phyloP scores from a whole-genome alignment of 2,329 filamentous ascomycete species.

The Aspergillus texensis region DNA sequence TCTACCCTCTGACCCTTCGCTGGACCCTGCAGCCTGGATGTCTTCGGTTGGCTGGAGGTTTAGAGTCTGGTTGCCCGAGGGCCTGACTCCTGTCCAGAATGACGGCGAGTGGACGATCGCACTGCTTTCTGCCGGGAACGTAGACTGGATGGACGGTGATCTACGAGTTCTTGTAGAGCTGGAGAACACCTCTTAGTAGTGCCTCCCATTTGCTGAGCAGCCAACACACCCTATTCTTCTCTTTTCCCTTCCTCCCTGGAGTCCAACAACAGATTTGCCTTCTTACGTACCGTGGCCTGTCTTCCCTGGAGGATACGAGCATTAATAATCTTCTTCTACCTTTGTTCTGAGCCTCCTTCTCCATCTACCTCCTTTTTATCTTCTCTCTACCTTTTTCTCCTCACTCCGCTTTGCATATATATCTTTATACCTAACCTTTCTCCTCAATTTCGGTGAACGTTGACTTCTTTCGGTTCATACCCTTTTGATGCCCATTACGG shows the following conservation, averaged over 20 bases:
- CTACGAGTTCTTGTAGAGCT: constrained; percentile 47
- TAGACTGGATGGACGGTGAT: constrained; percentile 52
- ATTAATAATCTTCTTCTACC: not conserved
- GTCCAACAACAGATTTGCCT: not conserved
- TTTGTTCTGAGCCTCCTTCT: not conserved
- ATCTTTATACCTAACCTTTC: not conserved
- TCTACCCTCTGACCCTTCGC: constrained; percentile 23
- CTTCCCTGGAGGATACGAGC: not conserved
- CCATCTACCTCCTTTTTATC: not conserved
- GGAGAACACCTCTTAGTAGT: constrained; percentile 16
- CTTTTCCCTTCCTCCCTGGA: not conserved
- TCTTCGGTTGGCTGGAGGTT: constrained; percentile 34
- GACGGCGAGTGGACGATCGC: constrained; percentile 50
- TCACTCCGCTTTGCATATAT: not conserved
- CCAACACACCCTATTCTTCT: constrained; percentile 5
- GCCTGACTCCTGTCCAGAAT: constrained; percentile 40
- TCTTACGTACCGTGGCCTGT: not conserved
- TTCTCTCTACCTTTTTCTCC: not conserved
- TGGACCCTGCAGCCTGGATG: constrained; percentile 22
- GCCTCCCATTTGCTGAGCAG: not conserved
- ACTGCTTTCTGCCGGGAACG: constrained; percentile 43
- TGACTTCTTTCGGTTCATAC: constrained; percentile 1
- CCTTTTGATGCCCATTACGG: not conserved
- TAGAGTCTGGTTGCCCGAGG: constrained; percentile 47
- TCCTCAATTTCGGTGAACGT: not conserved